phyloP scores from a whole-genome alignment of 1,284 basidiomycete species.

The Schizophyllum amplum region DNA sequence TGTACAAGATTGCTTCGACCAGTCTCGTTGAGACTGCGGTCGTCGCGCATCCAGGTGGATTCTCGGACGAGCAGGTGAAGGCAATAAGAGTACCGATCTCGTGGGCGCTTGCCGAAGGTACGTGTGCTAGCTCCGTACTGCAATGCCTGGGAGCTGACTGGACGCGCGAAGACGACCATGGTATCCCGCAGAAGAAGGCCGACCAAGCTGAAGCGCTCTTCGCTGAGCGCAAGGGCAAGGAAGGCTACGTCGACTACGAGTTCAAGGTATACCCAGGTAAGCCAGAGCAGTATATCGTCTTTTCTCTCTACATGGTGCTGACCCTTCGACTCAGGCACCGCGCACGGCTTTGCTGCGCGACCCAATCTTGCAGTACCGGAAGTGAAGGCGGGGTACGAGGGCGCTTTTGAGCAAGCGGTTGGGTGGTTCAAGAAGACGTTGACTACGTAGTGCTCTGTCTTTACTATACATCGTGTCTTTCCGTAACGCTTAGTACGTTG shows the following conservation, averaged over 20 bases:
- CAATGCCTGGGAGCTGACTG: neutral
- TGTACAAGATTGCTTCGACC: conserved; percentile 16
- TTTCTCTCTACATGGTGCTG: neutral
- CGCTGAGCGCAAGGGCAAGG: conserved; percentile 18
- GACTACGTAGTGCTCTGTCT: too few relatives aligned
- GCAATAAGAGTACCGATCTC: conserved; percentile 23
- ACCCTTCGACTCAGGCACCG: conserved; percentile 22
- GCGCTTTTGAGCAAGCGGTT: conserved; percentile 21
- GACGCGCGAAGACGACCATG: conserved; percentile 25
- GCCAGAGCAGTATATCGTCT: neutral
- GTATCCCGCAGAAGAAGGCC: conserved; percentile 23
- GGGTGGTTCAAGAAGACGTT: conserved; percentile 15
- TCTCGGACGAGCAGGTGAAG: neutral
- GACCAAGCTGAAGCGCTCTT: conserved; percentile 27
- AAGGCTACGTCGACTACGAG: conserved; percentile 23
- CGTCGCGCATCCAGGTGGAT: conserved; percentile 29
- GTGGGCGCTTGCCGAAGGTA: conserved; percentile 31
- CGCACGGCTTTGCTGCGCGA: conserved; percentile 39
- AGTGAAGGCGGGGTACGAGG: conserved; percentile 35
- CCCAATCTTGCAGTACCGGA: conserved; percentile 32
- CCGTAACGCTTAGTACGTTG: too few relatives aligned
- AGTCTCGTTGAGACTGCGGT: conserved; percentile 28
- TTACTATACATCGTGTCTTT: too few relatives aligned
- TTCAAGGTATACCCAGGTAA: conserved; percentile 31
- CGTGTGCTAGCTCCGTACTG: neutral